Evolutionary conservation across 129 eudicot genomes (phyloP).

Genomic region (Scalesia atractyloides): DNA sequence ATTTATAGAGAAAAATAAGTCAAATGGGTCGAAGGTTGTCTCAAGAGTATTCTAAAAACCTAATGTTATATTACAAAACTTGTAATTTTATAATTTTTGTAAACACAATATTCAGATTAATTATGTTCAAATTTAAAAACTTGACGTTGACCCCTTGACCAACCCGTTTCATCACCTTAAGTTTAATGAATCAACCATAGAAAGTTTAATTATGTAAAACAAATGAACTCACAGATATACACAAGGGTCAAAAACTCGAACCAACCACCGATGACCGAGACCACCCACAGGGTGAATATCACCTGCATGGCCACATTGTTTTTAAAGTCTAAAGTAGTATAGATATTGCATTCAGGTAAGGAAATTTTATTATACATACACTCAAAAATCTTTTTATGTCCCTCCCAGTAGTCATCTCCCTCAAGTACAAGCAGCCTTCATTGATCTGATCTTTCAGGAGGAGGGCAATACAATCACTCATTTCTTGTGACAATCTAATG

Average conservation of each 20-base stretch:
- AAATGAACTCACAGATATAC: slow-evolving; percentile 61
- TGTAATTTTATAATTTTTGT: neutral
- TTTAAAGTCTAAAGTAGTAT: slow-evolving; percentile 17
- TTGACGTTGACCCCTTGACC: neutral
- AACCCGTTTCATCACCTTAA: neutral
- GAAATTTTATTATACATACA: slow-evolving; percentile 38
- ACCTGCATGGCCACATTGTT: slow-evolving; percentile 46
- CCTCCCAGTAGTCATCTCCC: slow-evolving; percentile 65
- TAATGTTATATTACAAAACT: too few species aligned
- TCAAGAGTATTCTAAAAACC: neutral
- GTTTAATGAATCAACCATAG: neutral
- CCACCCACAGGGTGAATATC: slow-evolving; percentile 60
- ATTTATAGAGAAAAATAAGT: neutral
- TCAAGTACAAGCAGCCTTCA: slow-evolving; percentile 37
- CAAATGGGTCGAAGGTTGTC: neutral
- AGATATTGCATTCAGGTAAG: neutral
- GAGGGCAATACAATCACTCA: slow-evolving; percentile 50
- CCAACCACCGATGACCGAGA: slow-evolving; percentile 72
- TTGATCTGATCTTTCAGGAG: slow-evolving; percentile 46
- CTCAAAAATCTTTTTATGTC: slow-evolving; percentile 63
- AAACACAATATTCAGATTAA: neutral
- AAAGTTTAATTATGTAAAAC: too few species aligned
- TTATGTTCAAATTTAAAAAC: too few species aligned
- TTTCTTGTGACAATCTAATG: slow-evolving; percentile 55
- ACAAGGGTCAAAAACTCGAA: slow-evolving; percentile 74